These are phyloP conservation scores for Marchantia polymorpha DNA, from an alignment of 225 moss, liverwort and hornwort genomes.

Conservation along the genomic window DNA sequence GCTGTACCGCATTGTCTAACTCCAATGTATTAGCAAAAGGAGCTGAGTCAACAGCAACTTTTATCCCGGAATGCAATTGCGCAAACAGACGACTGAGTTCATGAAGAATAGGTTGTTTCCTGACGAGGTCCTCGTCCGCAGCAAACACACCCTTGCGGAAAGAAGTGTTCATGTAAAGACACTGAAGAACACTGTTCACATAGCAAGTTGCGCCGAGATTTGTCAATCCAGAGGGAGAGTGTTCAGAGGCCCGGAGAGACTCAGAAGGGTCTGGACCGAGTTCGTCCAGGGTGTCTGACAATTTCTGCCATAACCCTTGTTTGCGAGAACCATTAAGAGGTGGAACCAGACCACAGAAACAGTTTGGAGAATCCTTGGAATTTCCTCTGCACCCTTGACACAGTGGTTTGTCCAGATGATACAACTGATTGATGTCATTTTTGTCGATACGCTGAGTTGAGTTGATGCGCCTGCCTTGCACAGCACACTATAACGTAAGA, in stretches of 20 bases:
- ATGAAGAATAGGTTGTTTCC: conserved; percentile 81
- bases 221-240: conserved; percentile 83
- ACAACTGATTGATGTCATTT: conserved; percentile 78
- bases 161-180: conserved; percentile 89
- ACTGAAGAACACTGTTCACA: conserved; percentile 96
- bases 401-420: conserved; percentile 71
- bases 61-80: conserved; percentile 87
- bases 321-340: conserved; percentile 80
- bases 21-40: conserved; percentile 96
- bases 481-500: background rate
- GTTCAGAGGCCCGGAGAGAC: conserved; percentile 62
- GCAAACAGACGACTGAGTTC: conserved; percentile 96
- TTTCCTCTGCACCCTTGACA: conserved; percentile 95
- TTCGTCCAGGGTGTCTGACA: conserved; percentile 76
- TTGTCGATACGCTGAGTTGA: conserved; percentile 61
- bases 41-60: conserved; percentile 92
- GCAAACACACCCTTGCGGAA: conserved; percentile 96
- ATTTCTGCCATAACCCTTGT: conserved; percentile 94
- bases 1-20: conserved; percentile 96
- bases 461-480: conserved; percentile 65
- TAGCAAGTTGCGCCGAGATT: conserved; percentile 98
- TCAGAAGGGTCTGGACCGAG: conserved; percentile 94
- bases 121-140: conserved; percentile 84
- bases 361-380: conserved; percentile 88
- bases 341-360: conserved; percentile 88